These are phyloP conservation scores for Isoetes taiwanensis DNA, from an alignment of 75 land plant species.

Conservation along the genomic window DNA sequence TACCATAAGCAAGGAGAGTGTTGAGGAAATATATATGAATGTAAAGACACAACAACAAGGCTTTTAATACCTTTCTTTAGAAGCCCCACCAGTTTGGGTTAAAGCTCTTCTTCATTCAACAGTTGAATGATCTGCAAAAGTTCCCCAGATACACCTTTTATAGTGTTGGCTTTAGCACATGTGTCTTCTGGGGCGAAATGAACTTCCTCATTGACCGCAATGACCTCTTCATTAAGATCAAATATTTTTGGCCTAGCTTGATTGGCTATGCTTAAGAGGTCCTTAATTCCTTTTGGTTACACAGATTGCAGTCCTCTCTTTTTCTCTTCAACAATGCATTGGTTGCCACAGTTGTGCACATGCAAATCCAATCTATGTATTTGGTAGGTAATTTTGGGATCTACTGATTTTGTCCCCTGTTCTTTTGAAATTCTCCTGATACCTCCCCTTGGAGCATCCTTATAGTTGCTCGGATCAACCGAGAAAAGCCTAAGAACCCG, in stretches of 20 bases:
- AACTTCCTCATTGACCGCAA: constrained; percentile 84
- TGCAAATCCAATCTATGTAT: constrained; percentile 90
- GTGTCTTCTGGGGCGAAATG: constrained; percentile 41
- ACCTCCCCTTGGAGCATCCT: constrained; percentile 93
- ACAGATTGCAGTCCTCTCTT: constrained; percentile 86
- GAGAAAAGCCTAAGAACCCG: constrained; percentile 74
- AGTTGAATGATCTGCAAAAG: constrained; percentile 55
- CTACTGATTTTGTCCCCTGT: constrained; percentile 65
- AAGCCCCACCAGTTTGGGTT: constrained; percentile 41
- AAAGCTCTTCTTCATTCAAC: constrained; percentile 42
- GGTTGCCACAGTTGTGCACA: constrained; percentile 99
- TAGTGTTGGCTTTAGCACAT: constrained; percentile 6
- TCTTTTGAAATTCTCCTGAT: constrained; percentile 82
- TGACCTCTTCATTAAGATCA: constrained; percentile 90
- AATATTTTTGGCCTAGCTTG: constrained; percentile 92
- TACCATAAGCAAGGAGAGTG: too few relatives aligned
- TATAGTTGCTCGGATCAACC: constrained; percentile 88
- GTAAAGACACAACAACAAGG: too few relatives aligned
- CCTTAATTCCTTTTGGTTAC: constrained; percentile 75
- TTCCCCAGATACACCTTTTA: constrained; percentile 84
- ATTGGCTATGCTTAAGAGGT: constrained; percentile 81
- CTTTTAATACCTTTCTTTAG: too few relatives aligned
- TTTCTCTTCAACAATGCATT: constrained; percentile 90
- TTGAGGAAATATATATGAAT: too few relatives aligned
- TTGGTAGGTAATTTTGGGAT: constrained; percentile 69